phyloP scores from a whole-genome alignment of 768 basidiomycete genomes.

The Clavaria fumosa region DNA sequence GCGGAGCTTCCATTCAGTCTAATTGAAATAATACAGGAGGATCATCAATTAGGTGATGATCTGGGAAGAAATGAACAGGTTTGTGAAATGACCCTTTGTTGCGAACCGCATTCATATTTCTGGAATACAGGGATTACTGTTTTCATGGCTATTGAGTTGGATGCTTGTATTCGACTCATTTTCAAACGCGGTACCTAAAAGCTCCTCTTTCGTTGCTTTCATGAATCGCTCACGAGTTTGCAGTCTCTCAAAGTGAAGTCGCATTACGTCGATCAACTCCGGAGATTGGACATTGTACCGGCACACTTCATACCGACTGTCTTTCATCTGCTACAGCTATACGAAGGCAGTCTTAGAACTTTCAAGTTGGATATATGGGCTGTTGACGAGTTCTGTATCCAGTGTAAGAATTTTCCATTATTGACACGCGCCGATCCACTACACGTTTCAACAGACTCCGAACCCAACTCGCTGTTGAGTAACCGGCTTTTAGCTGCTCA shows the following conservation, averaged over 20 bases:
- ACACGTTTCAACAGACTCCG: conserved; percentile 33
- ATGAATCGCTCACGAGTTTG: background rate
- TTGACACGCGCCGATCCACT: conserved; percentile 1
- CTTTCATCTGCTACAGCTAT: conserved; percentile 50
- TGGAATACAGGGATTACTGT: conserved; percentile 26
- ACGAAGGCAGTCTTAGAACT: conserved; percentile 43
- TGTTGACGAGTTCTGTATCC: conserved; percentile 69
- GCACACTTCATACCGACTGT: conserved; percentile 56
- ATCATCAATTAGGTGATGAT: conserved; percentile 24
- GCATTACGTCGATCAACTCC: conserved; percentile 75
- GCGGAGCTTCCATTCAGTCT: conserved; percentile 54
- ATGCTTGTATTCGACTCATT: conserved; percentile 83
- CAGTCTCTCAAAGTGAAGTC: conserved; percentile 82
- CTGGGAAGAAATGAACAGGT: conserved; percentile 26
- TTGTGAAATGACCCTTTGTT: conserved; percentile 7
- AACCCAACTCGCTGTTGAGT: conserved; percentile 33
- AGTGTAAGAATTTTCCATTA: conserved; percentile 31
- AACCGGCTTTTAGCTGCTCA: conserved; percentile 67
- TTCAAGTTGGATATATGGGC: conserved; percentile 80
- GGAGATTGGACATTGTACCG: conserved; percentile 48
- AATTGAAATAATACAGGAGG: conserved; percentile 41
- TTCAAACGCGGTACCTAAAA: conserved; percentile 52
- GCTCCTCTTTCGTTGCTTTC: background rate
- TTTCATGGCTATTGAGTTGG: conserved; percentile 73
- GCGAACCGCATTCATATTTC: conserved; percentile 2